Base-by-base conservation (phyloP, 768 basidiomycete genomes). In the Collybia nuda region DNA sequence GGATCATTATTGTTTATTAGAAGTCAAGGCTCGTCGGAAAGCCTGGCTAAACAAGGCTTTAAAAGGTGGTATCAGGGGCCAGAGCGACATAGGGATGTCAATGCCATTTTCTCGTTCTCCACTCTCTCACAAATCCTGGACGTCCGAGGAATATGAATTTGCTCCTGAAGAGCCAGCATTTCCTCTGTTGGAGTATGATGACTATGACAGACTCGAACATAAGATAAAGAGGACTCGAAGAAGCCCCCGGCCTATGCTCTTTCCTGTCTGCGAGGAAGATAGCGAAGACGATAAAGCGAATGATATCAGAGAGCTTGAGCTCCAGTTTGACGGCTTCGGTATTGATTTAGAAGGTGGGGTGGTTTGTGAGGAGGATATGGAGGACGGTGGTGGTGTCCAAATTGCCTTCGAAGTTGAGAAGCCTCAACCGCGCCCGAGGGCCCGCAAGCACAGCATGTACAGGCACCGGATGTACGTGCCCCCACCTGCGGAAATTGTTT, bases 41-140 rank as follows among this genome's bases (percentile, higher is more conserved):
- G 87, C 87, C 6, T 90, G 87, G 87, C 72, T 80, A 47, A 80
- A 80, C 53, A 70, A 76, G 29, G 73, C 75, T 17, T 71, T 79
- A 39, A 55, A 56, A 14, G 54, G 59, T 6, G 53, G 56, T 6
- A 44, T 50, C 17, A 44, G 59, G 9, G 57, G 56, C 32, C 32
- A 57, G 39, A 51, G 37, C 17, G 69, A 74, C 29, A 36, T 81
- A 48, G 79, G 75, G 1, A 71, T 87, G 46, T 74, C 78, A 9
- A 70, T 67, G 40, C 84, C 85, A 0, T 64, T 72, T 53, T 69
- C 60, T 19, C 76, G 76, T 49, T 85, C 83, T 14, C 78, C 77
- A 1, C 73, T 87, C 19, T 73, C 73, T 4, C 60, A 59, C 47
- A 61, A 62, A 44, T 61, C 60, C 23, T 75, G 77, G 71, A 62